Conservation (phyloP, 305 asterid species). For the Solanum chacoense region DNA sequence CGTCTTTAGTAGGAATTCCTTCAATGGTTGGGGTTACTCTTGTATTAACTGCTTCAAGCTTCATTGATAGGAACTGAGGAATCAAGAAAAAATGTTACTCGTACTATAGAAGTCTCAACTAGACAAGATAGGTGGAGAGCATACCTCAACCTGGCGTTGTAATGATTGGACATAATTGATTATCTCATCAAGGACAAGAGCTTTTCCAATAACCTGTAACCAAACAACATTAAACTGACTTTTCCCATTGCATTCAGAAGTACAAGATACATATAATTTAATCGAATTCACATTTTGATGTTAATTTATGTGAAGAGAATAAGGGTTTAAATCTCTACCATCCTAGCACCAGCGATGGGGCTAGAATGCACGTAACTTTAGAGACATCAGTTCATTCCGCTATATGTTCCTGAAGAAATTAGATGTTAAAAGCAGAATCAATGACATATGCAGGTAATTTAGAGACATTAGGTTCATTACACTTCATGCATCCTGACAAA, state of each 20-base stretch:
- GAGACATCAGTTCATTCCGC: background rate
- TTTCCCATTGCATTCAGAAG: background rate
- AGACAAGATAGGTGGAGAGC: background rate
- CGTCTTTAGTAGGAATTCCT: conserved; percentile 78
- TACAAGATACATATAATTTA: background rate
- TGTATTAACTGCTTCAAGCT: conserved; percentile 86
- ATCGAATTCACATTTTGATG: background rate
- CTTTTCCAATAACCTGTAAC: conserved; percentile 81
- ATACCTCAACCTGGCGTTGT: conserved; percentile 90
- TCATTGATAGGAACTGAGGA: conserved; percentile 80
- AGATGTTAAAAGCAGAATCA: background rate
- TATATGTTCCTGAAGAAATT: background rate
- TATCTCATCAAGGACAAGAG: conserved; percentile 87
- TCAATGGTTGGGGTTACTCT: conserved; percentile 47
- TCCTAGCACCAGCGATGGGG: background rate
- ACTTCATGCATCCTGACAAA: background rate
- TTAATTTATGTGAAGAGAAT: background rate
- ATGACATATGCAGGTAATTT: background rate
- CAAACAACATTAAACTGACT: conserved; percentile 3
- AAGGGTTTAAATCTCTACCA: background rate
- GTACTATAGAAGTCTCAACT: background rate
- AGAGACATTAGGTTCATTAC: background rate
- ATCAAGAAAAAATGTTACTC: conserved; percentile 2
- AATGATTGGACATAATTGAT: conserved; percentile 85
- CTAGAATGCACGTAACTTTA: background rate